A percentile compares a stretch with the other conserved stretches of the same genome.
phyloP scores from a whole-genome alignment of 257 asterid genomes.

The Solanum pinnatisectum region DNA sequence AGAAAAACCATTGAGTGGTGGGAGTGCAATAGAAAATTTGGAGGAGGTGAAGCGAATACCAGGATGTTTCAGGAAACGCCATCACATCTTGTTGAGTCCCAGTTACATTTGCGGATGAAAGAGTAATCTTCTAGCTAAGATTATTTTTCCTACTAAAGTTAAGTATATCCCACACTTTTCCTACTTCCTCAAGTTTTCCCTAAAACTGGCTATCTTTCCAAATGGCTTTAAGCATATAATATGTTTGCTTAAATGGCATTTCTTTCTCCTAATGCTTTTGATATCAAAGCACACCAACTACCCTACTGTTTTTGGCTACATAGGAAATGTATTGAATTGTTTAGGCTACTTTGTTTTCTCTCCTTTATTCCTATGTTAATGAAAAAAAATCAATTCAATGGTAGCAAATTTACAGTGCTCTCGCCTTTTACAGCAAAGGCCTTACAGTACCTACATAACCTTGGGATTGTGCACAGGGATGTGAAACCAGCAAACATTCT shows the following conservation, averaged over 20 bases:
- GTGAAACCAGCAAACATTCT: constrained; percentile 97
- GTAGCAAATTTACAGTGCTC: constrained; percentile 9
- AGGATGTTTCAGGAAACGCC: background rate
- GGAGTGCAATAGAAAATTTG: background rate
- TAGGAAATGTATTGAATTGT: background rate
- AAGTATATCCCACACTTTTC: background rate
- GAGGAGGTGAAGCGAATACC: background rate
- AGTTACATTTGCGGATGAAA: background rate
- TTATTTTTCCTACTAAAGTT: background rate
- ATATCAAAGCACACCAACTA: background rate
- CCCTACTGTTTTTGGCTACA: background rate
- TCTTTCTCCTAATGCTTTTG: background rate
- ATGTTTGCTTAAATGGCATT: background rate
- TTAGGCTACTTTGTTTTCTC: background rate
- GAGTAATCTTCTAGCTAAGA: background rate
- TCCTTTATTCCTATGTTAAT: background rate
- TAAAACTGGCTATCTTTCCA: background rate
- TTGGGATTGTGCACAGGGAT: constrained; percentile 95
- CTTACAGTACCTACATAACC: constrained; percentile 74
- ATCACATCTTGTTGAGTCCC: background rate
- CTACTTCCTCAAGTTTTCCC: background rate
- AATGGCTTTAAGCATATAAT: background rate
- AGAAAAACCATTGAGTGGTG: background rate
- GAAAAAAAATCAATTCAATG: background rate
- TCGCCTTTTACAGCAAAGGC: constrained; percentile 73